Evolutionary conservation across 345 rosid species (phyloP).

Genomic region (Dipteronia dyeriana): DNA sequence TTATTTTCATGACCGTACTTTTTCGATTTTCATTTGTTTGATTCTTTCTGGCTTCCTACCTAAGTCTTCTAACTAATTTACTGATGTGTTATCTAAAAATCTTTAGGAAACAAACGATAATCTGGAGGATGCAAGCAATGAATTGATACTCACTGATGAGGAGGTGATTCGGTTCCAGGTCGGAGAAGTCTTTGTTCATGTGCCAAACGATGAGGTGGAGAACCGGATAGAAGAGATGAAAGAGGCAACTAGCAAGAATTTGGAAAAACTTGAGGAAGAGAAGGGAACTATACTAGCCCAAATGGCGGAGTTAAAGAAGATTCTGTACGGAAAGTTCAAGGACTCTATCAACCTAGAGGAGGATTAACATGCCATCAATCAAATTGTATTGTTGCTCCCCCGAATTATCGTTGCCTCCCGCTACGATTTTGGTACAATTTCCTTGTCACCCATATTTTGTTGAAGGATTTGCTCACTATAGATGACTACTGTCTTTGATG

Average conservation of each 20-base stretch:
- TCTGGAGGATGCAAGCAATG: conserved; percentile 90
- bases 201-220: conserved; percentile 87
- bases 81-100: conserved; percentile 10
- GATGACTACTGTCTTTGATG: background rate
- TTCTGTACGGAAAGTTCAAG: conserved; percentile 84
- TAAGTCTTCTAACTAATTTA: background rate
- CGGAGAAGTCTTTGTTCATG: conserved; percentile 91
- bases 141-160: conserved; percentile 89
- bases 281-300: conserved; percentile 54
- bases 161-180: conserved; percentile 83
- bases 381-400: background rate
- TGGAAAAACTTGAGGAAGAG: conserved; percentile 78
- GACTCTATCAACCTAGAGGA: conserved; percentile 96
- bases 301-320: conserved; percentile 82
- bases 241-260: conserved; percentile 59
- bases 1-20: background rate
- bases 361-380: conserved; percentile 36
- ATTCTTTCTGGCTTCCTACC: background rate
- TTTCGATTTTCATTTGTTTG: background rate
- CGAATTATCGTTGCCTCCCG: background rate
- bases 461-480: background rate
- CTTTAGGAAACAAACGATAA: conserved; percentile 82
- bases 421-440: background rate
- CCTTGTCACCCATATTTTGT: background rate
- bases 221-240: conserved; percentile 76